A percentile compares a stretch with the other conserved stretches of the same genome.
These are phyloP conservation scores for Diaporthe humulicola DNA, from an alignment of 2,329 filamentous ascomycete species.

Conservation along the genomic window DNA sequence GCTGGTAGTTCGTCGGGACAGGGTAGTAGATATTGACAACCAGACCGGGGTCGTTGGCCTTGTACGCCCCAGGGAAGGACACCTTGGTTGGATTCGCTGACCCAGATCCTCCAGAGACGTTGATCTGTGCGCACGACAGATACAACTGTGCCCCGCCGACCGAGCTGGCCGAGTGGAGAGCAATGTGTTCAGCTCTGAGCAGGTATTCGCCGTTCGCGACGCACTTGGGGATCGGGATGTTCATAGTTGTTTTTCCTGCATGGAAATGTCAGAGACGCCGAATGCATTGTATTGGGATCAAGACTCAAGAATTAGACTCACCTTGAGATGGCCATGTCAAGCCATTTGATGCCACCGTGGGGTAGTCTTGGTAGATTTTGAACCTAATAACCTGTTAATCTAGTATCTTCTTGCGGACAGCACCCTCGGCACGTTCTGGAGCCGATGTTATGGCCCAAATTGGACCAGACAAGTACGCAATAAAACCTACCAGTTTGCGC, in stretches of 20 bases:
- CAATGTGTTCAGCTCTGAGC: conserved; percentile 62
- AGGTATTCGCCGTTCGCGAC: conserved; percentile 64
- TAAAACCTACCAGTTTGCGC: conserved; percentile 48
- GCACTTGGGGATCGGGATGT: conserved; percentile 57
- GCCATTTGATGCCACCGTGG: conserved; percentile 51
- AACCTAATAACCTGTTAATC: conserved; percentile 41
- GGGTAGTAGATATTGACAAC: conserved; percentile 58
- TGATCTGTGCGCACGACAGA: conserved; percentile 57
- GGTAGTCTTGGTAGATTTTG: conserved; percentile 60
- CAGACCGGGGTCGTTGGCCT: conserved; percentile 54
- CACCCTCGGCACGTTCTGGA: too few relatives aligned
- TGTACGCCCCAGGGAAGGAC: conserved; percentile 58
- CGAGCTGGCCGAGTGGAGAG: conserved; percentile 57
- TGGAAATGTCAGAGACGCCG: neutral
- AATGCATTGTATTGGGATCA: neutral
- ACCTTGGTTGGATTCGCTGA: conserved; percentile 53
- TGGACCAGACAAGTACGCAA: neutral
- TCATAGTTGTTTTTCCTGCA: conserved; percentile 49
- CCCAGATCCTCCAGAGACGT: conserved; percentile 57
- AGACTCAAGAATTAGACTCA: conserved; percentile 17
- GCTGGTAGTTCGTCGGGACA: conserved; percentile 53
- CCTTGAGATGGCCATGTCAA: conserved; percentile 57
- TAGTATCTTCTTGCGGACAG: neutral
- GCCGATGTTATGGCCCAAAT: fast-evolving
- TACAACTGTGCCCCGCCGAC: conserved; percentile 61